Conservation (phyloP, 2,329 filamentous ascomycete genomes). For the Colletotrichum chlorophyti region DNA sequence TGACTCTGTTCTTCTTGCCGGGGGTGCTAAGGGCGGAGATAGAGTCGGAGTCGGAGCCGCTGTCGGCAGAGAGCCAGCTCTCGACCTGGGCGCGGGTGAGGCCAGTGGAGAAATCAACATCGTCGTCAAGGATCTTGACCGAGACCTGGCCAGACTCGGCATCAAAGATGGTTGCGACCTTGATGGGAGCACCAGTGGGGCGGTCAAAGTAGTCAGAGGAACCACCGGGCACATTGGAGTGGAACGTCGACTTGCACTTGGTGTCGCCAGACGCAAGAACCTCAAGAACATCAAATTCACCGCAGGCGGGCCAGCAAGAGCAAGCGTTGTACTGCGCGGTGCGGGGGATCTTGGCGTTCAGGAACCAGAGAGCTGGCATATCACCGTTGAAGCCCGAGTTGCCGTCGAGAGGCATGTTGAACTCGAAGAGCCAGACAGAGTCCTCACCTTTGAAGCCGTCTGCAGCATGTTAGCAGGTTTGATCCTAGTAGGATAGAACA, state of each 20-base stretch:
- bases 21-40: not conserved
- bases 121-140: constrained; percentile 59
- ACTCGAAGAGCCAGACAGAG: constrained; percentile 72
- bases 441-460: constrained; percentile 74
- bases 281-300: constrained; percentile 80
- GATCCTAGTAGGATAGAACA: too few species aligned
- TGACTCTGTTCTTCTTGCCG: constrained; percentile 17
- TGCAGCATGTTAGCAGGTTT: constrained; percentile 39
- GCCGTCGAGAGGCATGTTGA: constrained; percentile 72
- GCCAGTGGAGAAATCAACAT: constrained; percentile 47
- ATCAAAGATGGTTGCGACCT: constrained; percentile 69
- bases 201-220: constrained; percentile 76
- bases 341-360: constrained; percentile 76
- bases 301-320: constrained; percentile 77
- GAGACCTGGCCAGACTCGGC: constrained; percentile 56
- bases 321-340: constrained; percentile 74
- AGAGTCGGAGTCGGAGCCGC: too few species aligned
- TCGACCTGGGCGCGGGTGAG: constrained; percentile 47
- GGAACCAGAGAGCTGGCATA: constrained; percentile 78
- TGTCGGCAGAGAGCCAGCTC: constrained; percentile 38
- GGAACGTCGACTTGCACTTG: constrained; percentile 74
- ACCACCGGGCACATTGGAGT: constrained; percentile 68
- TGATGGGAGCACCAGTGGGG: constrained; percentile 65
- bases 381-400: constrained; percentile 61
- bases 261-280: constrained; percentile 69